These are phyloP conservation scores for Stephanodiscus minutulus DNA, from an alignment of 108 stramenopile genomes.

Conservation along the genomic window DNA sequence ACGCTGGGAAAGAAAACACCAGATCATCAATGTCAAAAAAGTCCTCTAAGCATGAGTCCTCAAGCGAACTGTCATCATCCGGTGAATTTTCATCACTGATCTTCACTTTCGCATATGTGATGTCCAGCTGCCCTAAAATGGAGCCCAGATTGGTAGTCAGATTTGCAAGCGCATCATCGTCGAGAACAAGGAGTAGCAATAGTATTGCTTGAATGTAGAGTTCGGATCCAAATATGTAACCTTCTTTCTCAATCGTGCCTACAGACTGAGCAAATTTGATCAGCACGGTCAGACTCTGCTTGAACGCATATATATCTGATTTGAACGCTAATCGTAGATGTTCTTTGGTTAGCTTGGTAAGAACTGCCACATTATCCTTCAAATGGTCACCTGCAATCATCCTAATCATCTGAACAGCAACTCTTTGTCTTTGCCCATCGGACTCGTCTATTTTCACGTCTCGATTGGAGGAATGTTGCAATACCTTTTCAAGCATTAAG, in stretches of 20 bases:
- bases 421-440: constrained; percentile 15
- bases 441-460: constrained; percentile 11
- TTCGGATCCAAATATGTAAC: constrained; percentile 28
- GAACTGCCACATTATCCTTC: constrained; percentile 14
- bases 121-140: constrained; percentile 11
- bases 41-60: constrained; percentile 1
- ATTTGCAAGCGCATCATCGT: constrained; percentile 28
- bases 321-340: constrained; percentile 27
- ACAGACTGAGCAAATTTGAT: constrained; percentile 36
- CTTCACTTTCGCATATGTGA: constrained; percentile 2
- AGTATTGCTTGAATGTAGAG: constrained; percentile 28
- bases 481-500: constrained; percentile 28
- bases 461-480: constrained; percentile 6
- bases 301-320: constrained; percentile 15
- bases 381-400: constrained; percentile 18
- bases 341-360: constrained; percentile 31
- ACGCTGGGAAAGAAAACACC: constrained; percentile 28
- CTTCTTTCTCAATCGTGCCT: constrained; percentile 32
- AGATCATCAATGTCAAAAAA: constrained; percentile 29
- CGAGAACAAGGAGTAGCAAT: constrained; percentile 21
- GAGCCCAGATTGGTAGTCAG: constrained; percentile 17
- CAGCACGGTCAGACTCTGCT: constrained; percentile 21
- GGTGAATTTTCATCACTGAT: background rate
- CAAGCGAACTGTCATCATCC: background rate
- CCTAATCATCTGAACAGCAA: constrained; percentile 22